Evolutionary conservation across 2,329 filamentous ascomycete genomes (phyloP), one percentile per base, ranked within the genome.

Genomic region (Alternaria dauci): DNA sequence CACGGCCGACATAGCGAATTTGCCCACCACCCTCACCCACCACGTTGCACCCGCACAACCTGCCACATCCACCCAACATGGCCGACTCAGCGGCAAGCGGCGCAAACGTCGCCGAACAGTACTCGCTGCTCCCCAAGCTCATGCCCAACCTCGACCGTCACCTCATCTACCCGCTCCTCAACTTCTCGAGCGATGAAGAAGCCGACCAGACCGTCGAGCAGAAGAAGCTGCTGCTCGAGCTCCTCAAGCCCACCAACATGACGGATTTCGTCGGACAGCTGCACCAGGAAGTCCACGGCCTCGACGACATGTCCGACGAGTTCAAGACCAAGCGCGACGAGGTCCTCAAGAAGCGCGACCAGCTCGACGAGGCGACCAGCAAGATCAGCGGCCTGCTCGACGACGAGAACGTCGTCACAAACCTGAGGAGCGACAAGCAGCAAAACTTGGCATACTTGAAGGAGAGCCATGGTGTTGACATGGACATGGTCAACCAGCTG

Each of bases 241-340:
- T 99, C 60, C 88, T 99, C 71, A 94, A 96, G 84, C 90, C 93
- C 80, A 98, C 95, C 76, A 97, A 98, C 86, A 99, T 99, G 95
- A 95, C 91, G 75, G 95, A 99, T 82, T 99, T 96, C 79, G 92
- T 98, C 55, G 94, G 94, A 76, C 91, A 90, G 75, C 84, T 99
- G 70, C 93, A 96, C 85, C 91, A 91, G 79, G 91, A 97, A 76
- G 88, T 99, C 69, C 89, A 98, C 83, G 86, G 89, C 72, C 87
- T 93, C 67, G 86, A 91, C 62, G 87, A 92, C 64, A 84, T 91
- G 55, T 94, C 95, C 52, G 86, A 90, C 66, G 93, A 97, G 81
- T 98, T 94, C 80, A 87, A 89, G 72, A 89, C 91, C 80, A 96
- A 95, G 89, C 87, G 93, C 76, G 91, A 97, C 79, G 90, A 94